phyloP scores from a whole-genome alignment of 192 early-diverging fungal species.

The Umbelopsis ramanniana region DNA sequence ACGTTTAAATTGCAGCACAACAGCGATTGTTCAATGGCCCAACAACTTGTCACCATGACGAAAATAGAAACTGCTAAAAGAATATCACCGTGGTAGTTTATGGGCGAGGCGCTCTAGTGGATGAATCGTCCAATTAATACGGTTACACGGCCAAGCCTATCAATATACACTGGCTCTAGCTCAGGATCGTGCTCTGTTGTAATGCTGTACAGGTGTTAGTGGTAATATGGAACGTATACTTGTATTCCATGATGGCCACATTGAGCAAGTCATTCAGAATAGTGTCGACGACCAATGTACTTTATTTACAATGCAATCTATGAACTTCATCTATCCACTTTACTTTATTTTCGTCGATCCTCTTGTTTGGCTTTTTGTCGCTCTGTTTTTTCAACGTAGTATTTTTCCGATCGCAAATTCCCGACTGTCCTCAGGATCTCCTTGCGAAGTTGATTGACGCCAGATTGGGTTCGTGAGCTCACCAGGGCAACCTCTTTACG shows the following conservation, averaged over 20 bases:
- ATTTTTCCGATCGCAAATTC: constrained; percentile 20
- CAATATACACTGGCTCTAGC: no score
- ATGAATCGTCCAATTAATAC: no score
- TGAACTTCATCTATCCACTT: no score
- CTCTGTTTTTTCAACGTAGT: constrained; percentile 16
- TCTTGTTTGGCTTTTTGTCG: neutral
- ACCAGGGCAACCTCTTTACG: constrained; percentile 61
- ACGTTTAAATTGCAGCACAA: neutral
- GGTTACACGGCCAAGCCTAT: no score
- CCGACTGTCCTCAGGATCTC: constrained; percentile 63
- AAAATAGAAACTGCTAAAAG: no score
- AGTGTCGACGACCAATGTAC: no score
- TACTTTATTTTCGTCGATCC: neutral
- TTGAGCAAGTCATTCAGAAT: no score
- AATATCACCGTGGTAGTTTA: no score
- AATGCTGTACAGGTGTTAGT: neutral
- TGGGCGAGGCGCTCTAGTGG: no score
- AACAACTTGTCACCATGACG: no score
- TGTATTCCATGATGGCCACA: neutral
- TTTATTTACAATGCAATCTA: neutral
- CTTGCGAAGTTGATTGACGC: constrained; percentile 73
- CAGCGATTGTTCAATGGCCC: neutral
- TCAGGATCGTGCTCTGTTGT: no score
- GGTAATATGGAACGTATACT: neutral
- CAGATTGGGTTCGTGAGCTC: constrained; percentile 59